phyloP scores from a whole-genome alignment of 2,329 filamentous ascomycete genomes.

The Dactylonectria estremocensis region DNA sequence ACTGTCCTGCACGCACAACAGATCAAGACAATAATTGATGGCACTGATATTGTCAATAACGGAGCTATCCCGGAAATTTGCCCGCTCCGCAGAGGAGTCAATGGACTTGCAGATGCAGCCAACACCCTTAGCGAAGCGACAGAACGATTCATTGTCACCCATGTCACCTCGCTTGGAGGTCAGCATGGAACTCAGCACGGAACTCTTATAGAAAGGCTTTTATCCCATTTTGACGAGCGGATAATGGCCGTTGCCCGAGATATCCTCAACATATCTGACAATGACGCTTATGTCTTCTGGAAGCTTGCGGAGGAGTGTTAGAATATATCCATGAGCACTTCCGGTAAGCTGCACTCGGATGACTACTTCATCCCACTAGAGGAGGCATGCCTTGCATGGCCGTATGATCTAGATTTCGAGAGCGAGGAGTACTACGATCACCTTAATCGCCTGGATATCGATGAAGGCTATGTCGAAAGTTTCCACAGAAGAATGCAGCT shows the following conservation, averaged over 20 bases:
- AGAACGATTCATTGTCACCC: too few species aligned
- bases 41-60: too few species aligned
- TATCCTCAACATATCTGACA: background rate
- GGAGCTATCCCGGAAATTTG: too few species aligned
- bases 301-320: conserved; percentile 16
- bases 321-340: background rate
- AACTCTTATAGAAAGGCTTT: background rate
- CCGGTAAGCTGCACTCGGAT: background rate
- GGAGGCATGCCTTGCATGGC: background rate
- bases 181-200: too few species aligned
- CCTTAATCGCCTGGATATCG: background rate
- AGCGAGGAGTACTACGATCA: background rate
- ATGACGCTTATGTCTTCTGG: conserved; percentile 1
- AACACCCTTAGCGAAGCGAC: too few species aligned
- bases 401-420: background rate
- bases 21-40: too few species aligned
- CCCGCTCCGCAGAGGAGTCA: too few species aligned
- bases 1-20: too few species aligned
- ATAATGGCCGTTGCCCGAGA: background rate
- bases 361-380: background rate
- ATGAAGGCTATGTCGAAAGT: background rate
- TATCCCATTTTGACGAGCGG: background rate
- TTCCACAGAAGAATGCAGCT: too few species aligned
- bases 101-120: too few species aligned
- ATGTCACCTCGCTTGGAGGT: too few species aligned